Percentiles rank a stretch among this genome's conserved stretches.
These are phyloP conservation scores for Vitis hybrid DNA, from an alignment of 177 flowering plant species.

Conservation along the genomic window DNA sequence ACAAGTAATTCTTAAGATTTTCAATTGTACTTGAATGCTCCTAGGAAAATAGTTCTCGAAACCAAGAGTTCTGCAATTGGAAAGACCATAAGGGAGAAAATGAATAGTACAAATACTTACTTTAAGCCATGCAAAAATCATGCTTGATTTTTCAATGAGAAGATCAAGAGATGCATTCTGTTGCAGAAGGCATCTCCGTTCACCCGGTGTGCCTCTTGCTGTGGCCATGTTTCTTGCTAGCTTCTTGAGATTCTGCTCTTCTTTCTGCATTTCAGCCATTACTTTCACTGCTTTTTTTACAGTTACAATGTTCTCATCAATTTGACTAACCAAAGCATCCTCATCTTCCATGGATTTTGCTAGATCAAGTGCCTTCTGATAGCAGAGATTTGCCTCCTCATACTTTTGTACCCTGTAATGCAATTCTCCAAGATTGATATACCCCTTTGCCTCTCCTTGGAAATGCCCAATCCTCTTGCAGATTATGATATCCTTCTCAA, in stretches of 20 bases:
- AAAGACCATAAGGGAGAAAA: background rate
- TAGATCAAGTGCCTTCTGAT: slow-evolving; percentile 74
- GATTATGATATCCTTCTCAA: slow-evolving; percentile 78
- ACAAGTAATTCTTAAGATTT: no score
- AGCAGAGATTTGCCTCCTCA: slow-evolving; percentile 71
- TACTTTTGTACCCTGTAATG: slow-evolving; percentile 70
- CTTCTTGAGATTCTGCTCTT: slow-evolving; percentile 86
- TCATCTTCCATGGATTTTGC: slow-evolving; percentile 93
- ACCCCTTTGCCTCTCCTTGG: slow-evolving; percentile 98
- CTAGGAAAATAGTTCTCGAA: no score
- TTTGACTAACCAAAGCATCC: slow-evolving; percentile 64
- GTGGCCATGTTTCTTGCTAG: slow-evolving; percentile 42
- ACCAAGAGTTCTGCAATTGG: no score
- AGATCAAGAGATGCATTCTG: slow-evolving; percentile 65
- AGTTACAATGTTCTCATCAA: slow-evolving; percentile 56
- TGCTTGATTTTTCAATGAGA: slow-evolving; percentile 78
- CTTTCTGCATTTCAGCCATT: slow-evolving; percentile 68
- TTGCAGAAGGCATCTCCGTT: slow-evolving; percentile 65
- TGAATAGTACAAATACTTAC: slow-evolving; percentile 34
- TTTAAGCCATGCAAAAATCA: slow-evolving; percentile 68
- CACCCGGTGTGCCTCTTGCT: slow-evolving; percentile 60
- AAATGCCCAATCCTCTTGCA: slow-evolving; percentile 71
- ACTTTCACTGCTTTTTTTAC: slow-evolving; percentile 62
- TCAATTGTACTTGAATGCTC: no score
- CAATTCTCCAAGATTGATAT: slow-evolving; percentile 88